Evolutionary conservation across 2,329 filamentous ascomycete genomes (phyloP), one percentile per base, ranked within the genome.

Genomic region (Penicillium janthinellum): DNA sequence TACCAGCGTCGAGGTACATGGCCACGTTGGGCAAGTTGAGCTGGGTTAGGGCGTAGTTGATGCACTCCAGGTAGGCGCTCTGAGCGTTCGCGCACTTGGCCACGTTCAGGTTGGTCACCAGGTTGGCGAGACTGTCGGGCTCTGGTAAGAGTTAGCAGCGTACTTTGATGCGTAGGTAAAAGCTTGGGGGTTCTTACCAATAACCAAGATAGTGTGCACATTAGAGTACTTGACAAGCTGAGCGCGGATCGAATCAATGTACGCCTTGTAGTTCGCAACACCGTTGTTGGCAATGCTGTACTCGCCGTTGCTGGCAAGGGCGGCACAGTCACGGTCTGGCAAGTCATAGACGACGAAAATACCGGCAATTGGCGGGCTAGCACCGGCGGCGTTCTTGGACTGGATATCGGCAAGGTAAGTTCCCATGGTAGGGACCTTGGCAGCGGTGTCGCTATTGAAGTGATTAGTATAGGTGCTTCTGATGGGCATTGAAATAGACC

Each of bases 251-350:
- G 78, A 76, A 75, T 84, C 81, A 60, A 85, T 83, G 65, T 84
- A 85, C 22, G 78, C 75, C 69, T 83, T 81, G 74, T 85, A 85
- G 35, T 82, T 79, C 39, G 75, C 78, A 35, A 79, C 73, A 20
- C 82, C 77, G 53, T 82, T 73, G 57, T 87, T 73, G 59, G 82
- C 84, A 58, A 87, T 83, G 20, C 78, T 75, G 48, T 85, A 82
- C 72, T 88, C 86, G 60, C 86, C 86, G 68, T 88, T 88, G 63
- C 85, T 88, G 14, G 86, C 85, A 66, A 84, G 77, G 52, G 86
- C 86, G 14, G 86, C 82, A 68, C 86, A 88, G 70, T 88, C 86
- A 70, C 86, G 83, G 66, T 87, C 85, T 47, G 86, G 86, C 12
- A 88, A 75, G 70, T 88, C 83, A 72, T 88, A 88, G 56, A 88